Evolutionary conservation across 1,284 basidiomycete genomes (phyloP).

Genomic region (Paramarasmius palmivorus): DNA sequence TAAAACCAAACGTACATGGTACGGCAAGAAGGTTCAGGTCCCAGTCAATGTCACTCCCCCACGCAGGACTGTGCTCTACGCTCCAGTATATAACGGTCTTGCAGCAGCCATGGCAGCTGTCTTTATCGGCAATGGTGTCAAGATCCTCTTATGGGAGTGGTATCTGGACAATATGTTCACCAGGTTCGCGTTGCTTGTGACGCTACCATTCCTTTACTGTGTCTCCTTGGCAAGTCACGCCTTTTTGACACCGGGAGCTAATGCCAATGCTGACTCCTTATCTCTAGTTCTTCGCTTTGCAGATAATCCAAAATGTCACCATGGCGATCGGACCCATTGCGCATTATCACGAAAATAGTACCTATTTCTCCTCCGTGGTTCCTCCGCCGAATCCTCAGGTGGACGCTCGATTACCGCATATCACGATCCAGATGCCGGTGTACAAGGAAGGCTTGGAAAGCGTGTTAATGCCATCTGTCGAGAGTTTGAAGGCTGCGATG

Average conservation of each 20-base stretch:
- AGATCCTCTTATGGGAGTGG: conserved; percentile 62
- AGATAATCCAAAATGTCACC: conserved; percentile 68
- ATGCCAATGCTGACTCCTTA: neutral
- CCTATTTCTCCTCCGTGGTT: conserved; percentile 66
- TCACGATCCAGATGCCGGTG: conserved; percentile 82
- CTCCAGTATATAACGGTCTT: conserved; percentile 78
- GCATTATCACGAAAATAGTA: conserved; percentile 71
- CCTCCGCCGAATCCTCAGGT: conserved; percentile 47
- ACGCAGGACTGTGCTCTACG: conserved; percentile 46
- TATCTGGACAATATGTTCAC: conserved; percentile 61
- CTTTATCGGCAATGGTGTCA: conserved; percentile 48
- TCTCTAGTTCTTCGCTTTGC: conserved; percentile 62
- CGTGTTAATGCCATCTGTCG: conserved; percentile 72
- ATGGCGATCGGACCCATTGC: conserved; percentile 73
- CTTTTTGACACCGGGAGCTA: neutral
- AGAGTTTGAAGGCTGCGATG: conserved; percentile 82
- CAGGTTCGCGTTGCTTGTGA: conserved; percentile 64
- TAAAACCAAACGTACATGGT: conserved; percentile 37
- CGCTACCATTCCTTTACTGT: conserved; percentile 69
- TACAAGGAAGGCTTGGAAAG: conserved; percentile 72
- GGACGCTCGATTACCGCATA: conserved; percentile 65
- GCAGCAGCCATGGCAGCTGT: conserved; percentile 58
- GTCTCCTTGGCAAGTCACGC: conserved; percentile 58
- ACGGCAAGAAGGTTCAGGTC: conserved; percentile 32
- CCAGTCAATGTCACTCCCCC: neutral